Base-by-base conservation (phyloP, 805 yeast species). In the Starmerella potacharoeniae region DNA sequence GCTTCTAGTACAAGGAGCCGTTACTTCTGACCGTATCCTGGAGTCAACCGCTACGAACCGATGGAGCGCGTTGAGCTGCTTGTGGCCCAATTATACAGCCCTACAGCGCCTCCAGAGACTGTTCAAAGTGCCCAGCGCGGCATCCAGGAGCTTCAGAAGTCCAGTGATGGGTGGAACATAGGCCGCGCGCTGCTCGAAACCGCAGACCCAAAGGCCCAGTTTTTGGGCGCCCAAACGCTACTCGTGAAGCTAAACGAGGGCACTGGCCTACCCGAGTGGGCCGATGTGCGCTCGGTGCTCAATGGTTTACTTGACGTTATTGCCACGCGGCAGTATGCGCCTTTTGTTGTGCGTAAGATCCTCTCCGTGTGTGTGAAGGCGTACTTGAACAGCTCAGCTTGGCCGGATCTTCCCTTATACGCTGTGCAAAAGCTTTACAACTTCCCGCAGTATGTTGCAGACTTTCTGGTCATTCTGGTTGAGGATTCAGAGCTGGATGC, bases 181-280 rank as follows among this genome's bases (percentile, higher is more conserved):
- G 95, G 90, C 0, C 73, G 76, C 37, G 60, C 68, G 41, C 71
- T 87, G 22, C 69, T 87, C 7, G 56, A 57, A 48, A 58, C 68
- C 2, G 42, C 58, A 16, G 64, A 66, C 30, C 62, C 71, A 5
- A 63, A 69, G 44, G 66, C 68, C 39, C 79, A 81, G 63, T 87
- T 83, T 66, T 83, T 87, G 63, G 96, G 95, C 0, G 95, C 95
- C 0, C 74, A 85, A 55, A 87, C 95, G 0, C 81, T 79, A 56
- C 77, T 87, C 0, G 93, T 87, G 17, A 55, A 61, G 35, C 51
- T 63, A 13, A 57, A 60, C 49, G 56, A 55, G 10, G 55, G 58
- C 22, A 14, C 39, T 33, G 6, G 17, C 40, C 42, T 56, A 7
- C 55, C 57, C 33, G 11, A 55, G 37, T 63, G 64, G 57, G 28